phyloP scores from a whole-genome alignment of 2,329 filamentous ascomycete species.

The Aspergillus amoenus region DNA sequence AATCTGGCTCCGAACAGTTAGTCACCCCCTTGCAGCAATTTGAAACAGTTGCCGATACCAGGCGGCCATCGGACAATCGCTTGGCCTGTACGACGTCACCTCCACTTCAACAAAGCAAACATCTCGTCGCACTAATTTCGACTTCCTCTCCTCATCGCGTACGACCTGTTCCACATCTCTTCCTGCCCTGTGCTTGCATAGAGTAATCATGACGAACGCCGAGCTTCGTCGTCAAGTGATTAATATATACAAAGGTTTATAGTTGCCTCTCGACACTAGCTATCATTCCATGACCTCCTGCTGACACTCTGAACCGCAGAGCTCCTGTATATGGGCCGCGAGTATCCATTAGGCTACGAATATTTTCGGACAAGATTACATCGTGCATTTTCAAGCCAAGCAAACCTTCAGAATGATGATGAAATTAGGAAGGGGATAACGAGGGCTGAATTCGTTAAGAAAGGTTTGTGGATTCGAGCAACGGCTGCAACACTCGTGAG shows the following conservation, averaged over 20 bases:
- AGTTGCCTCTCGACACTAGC: not conserved
- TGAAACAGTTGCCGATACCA: not conserved
- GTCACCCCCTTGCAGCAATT: not conserved
- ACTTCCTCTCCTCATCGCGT: not conserved
- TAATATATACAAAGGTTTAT: slow-evolving; percentile 78
- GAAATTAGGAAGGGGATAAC: slow-evolving; percentile 74
- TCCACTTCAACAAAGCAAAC: slow-evolving; percentile 4
- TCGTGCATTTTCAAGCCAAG: slow-evolving; percentile 78
- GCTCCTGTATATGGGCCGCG: slow-evolving; percentile 76
- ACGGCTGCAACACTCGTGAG: not conserved
- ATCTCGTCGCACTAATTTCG: slow-evolving; percentile 1
- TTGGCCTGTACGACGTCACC: not conserved
- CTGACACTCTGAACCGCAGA: slow-evolving; percentile 52
- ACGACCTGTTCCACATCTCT: not conserved
- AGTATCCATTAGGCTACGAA: slow-evolving; percentile 80
- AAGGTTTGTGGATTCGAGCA: slow-evolving; percentile 56
- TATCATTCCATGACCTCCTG: not conserved
- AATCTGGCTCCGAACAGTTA: not conserved
- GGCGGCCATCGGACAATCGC: not conserved
- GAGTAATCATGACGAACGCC: slow-evolving; percentile 45
- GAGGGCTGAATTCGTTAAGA: slow-evolving; percentile 84
- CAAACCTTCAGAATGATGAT: slow-evolving; percentile 66
- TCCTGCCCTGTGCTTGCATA: not conserved
- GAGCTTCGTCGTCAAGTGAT: slow-evolving; percentile 76
- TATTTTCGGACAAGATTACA: slow-evolving; percentile 83